Base-by-base conservation (phyloP, 345 rosid genomes). In the Populus tremula region DNA sequence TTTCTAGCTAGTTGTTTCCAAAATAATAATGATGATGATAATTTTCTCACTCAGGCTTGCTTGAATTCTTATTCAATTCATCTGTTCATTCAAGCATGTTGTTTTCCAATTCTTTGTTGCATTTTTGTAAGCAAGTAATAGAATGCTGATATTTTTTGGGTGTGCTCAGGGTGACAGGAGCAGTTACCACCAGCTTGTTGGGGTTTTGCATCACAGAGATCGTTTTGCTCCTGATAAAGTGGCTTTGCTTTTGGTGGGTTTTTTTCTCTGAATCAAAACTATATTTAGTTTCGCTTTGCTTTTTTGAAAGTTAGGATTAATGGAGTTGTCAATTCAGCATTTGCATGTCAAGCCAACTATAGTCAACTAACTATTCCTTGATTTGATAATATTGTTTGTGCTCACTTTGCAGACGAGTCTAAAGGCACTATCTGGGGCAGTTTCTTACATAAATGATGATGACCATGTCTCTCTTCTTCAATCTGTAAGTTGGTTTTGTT, bases 201-300 rank as follows among this genome's bases (percentile, higher is more conserved):
- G 83, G 74, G 86, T 86, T 71, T 62, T 95, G 87, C 88, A 90
- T 74, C 85, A 82, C 67, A 83, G 77, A 7, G 78, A 83, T 53
- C 82, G 67, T 25, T 87, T 84, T 78, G 83, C 83, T 11, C 81
- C 78, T 2, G 92, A 89, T 71, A 89, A 89, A 68, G 90, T 82
- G 76, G 99, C 97, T 50, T 76, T 87, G 82, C 96, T 96, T 77
- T 89, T 86, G 94, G 97, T 92, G 69, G 70, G 85, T 73, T 64
- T 23, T 59, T 59, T 20, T 61, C 35, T 67, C 29, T 72, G 21
- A 8, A 49, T 27, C 18, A 63, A 25, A 50, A 12, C 69, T 39
- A 1, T 11, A 43, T 11, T 43, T 43, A 61, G 27, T 45, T 50
- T 50, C 18, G 4, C 35, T 11, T 43, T 23, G 67, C 21, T 25